Evolutionary conservation across 2,329 filamentous ascomycete species (phyloP).

Genomic region (Aspergillus sp.): DNA sequence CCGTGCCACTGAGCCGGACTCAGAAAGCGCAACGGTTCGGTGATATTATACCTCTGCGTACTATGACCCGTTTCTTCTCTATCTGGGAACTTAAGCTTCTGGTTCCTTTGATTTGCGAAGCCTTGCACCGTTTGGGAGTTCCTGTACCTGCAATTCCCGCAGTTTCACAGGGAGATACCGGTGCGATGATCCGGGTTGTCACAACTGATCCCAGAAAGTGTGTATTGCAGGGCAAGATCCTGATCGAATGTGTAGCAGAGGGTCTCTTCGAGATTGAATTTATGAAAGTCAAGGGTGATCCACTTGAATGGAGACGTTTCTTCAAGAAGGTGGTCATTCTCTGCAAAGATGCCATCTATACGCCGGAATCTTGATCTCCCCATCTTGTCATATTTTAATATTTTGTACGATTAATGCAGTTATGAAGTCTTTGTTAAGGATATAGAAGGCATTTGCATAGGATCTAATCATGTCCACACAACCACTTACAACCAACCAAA

Average conservation of each 20-base stretch:
- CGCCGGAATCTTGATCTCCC: conserved; percentile 39
- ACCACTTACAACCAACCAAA: background rate
- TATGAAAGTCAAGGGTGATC: conserved; percentile 90
- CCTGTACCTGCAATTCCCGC: conserved; percentile 51
- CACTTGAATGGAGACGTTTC: conserved; percentile 89
- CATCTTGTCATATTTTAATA: background rate
- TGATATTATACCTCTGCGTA: conserved; percentile 83
- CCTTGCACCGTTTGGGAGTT: conserved; percentile 78
- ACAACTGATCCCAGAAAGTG: conserved; percentile 53
- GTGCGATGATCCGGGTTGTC: conserved; percentile 63
- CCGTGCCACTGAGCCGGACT: conserved; percentile 75
- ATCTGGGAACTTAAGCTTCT: conserved; percentile 67
- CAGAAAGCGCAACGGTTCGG: conserved; percentile 82
- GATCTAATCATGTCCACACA: background rate
- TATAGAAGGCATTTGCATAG: background rate
- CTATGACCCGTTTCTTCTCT: conserved; percentile 88
- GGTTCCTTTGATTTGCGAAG: conserved; percentile 70
- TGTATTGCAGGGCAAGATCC: conserved; percentile 38
- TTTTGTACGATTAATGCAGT: conserved; percentile 13
- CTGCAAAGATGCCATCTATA: conserved; percentile 77
- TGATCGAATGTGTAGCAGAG: conserved; percentile 40
- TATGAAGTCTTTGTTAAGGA: conserved; percentile 6
- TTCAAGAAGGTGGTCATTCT: conserved; percentile 92
- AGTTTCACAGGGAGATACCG: conserved; percentile 45
- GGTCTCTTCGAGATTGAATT: conserved; percentile 81